Evolutionary conservation across 2,329 filamentous ascomycete species (phyloP).

Genomic region (Xylariomycetidae sp.): DNA sequence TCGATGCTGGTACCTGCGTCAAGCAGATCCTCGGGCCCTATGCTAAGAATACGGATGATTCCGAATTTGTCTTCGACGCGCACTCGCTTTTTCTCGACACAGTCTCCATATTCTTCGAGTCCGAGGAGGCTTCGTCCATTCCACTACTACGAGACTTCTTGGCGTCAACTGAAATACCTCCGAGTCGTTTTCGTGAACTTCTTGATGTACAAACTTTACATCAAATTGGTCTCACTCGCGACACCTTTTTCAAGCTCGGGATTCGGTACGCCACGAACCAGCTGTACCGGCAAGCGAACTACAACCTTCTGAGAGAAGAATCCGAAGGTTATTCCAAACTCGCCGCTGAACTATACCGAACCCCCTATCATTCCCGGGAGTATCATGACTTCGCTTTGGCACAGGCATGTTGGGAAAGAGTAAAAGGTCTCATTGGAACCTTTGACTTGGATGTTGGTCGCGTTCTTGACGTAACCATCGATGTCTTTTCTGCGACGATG

Average conservation of each 20-base stretch:
- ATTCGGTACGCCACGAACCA: slow-evolving; percentile 90
- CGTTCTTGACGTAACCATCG: slow-evolving; percentile 88
- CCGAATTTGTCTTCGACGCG: slow-evolving; percentile 51
- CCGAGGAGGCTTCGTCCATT: slow-evolving; percentile 50
- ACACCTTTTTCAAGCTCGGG: slow-evolving; percentile 77
- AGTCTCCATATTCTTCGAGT: slow-evolving; percentile 72
- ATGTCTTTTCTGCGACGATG: slow-evolving; percentile 89
- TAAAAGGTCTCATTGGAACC: slow-evolving; percentile 92
- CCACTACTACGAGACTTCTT: slow-evolving; percentile 62
- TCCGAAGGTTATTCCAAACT: slow-evolving; percentile 96
- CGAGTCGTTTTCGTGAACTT: slow-evolving; percentile 69
- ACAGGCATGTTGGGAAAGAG: slow-evolving; percentile 80
- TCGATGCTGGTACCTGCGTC: slow-evolving; percentile 67
- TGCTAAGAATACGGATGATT: slow-evolving; percentile 39
- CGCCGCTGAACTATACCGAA: slow-evolving; percentile 91
- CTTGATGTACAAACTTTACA: slow-evolving; percentile 77
- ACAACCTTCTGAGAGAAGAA: slow-evolving; percentile 92
- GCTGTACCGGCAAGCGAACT: slow-evolving; percentile 93
- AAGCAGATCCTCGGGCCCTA: slow-evolving; percentile 67
- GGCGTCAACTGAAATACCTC: slow-evolving; percentile 66
- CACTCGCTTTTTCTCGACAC: slow-evolving; percentile 77
- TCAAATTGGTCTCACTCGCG: slow-evolving; percentile 72
- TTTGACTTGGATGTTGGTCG: slow-evolving; percentile 96
- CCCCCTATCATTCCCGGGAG: slow-evolving; percentile 59
- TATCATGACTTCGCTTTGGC: slow-evolving; percentile 72